Evolutionary conservation across 2,329 filamentous ascomycete genomes (phyloP).

Genomic region (Talaromyces sp.): DNA sequence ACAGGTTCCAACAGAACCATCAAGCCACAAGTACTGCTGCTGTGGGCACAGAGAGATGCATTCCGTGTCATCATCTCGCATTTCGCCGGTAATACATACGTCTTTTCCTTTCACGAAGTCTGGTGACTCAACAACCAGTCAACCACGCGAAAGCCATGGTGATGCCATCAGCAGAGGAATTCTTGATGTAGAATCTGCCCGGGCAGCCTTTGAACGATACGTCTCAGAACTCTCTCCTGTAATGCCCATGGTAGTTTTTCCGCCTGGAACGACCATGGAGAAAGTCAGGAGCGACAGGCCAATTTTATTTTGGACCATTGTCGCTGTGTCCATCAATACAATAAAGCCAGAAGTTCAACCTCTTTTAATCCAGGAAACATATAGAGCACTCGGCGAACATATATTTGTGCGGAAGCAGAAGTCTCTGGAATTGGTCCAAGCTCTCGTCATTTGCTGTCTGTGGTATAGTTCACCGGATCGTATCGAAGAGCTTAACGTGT

Average conservation of each 20-base stretch:
- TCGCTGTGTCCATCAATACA: not conserved
- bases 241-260: not conserved
- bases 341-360: not conserved
- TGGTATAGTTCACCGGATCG: not conserved
- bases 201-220: not conserved
- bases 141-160: not conserved
- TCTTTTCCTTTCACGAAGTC: not conserved
- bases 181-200: not conserved
- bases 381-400: not conserved
- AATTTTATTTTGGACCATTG: not conserved
- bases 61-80: not conserved
- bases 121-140: not conserved
- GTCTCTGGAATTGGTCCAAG: not conserved
- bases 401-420: not conserved
- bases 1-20: not conserved
- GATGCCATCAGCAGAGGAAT: not conserved
- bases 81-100: not conserved
- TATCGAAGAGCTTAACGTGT: not conserved
- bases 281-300: not conserved
- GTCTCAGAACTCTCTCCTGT: not conserved
- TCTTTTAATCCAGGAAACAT: not conserved
- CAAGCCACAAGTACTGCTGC: not conserved
- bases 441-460: not conserved
- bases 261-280: not conserved
- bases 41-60: not conserved